These are phyloP conservation scores for Simmondsia chinensis DNA, from an alignment of 148 eudicot species.

Conservation along the genomic window DNA sequence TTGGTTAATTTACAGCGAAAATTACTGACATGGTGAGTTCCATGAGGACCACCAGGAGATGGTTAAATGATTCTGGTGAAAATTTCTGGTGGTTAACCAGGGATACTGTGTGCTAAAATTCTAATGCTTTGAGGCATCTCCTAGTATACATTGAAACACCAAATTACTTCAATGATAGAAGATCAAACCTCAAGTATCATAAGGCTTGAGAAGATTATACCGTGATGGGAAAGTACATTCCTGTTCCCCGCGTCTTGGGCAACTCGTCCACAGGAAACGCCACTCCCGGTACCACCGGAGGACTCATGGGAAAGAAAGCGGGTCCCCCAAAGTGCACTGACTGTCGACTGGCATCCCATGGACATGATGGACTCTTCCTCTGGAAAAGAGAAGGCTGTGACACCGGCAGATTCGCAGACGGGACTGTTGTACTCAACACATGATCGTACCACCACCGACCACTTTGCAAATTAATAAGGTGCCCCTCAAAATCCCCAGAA, in stretches of 20 bases:
- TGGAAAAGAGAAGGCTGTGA: slow-evolving; percentile 21
- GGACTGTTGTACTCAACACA: slow-evolving; percentile 21
- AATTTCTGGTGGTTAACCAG: too few species aligned
- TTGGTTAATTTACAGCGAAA: too few species aligned
- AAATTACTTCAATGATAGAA: too few species aligned
- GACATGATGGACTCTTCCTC: too few species aligned
- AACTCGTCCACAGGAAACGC: slow-evolving; percentile 41
- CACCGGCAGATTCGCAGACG: slow-evolving; percentile 23
- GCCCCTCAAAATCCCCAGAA: slow-evolving; percentile 51
- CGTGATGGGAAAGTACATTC: slow-evolving; percentile 69
- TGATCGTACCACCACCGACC: slow-evolving; percentile 49
- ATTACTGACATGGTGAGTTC: too few species aligned
- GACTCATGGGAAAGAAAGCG: too few species aligned
- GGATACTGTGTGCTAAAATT: too few species aligned
- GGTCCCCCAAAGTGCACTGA: slow-evolving; percentile 32
- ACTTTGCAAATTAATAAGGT: slow-evolving; percentile 31
- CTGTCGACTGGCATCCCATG: slow-evolving; percentile 33
- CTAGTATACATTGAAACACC: too few species aligned
- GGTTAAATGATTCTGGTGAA: too few species aligned
- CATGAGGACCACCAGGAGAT: too few species aligned
- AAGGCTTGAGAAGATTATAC: slow-evolving; percentile 36
- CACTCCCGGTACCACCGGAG: slow-evolving; percentile 26
- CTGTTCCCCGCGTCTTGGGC: slow-evolving; percentile 65
- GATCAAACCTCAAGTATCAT: too few species aligned
- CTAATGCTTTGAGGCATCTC: too few species aligned